Base-by-base conservation (phyloP, 805 yeast genomes). In the Komagataella pastoris region DNA sequence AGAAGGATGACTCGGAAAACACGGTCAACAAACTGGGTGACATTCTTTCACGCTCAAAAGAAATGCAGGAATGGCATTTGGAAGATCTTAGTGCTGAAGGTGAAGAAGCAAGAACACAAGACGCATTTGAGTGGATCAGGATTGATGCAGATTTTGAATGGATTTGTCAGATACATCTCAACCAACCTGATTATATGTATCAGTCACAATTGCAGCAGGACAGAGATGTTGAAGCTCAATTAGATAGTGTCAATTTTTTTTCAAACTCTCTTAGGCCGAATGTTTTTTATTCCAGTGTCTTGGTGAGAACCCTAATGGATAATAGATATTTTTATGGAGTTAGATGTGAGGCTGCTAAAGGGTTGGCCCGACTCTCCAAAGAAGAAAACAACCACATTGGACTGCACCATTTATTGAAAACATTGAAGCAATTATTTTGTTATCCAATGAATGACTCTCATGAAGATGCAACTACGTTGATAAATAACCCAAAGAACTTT, bases 71-170 rank as follows among this genome's bases (percentile, higher is more conserved):
- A 40, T 91, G 98, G 98, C 72, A 74, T 14, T 70, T 88, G 8
- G 72, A 77, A 1, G 95, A 88, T 47, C 81, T 87, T 78, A 70
- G 76, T 12, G 75, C 75, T 48, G 83, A 81, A 30, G 89, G 83
- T 50, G 90, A 82, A 54, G 89, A 83, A 46, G 69, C 70, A 46
- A 73, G 79, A 70, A 73, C 78, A 19, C 81, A 79, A 58, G 97
- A 91, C 59, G 97, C 97, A 0, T 93, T 89, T 66, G 99, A 93
- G 60, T 93, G 99, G 99, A 75, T 93, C 44, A 74, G 99, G 58
- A 87, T 91, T n/a, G 99, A 93, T 67, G 90, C 97, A 0, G 99
- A 93, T 64, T 86, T 84, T 60, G 99, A 93, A 64, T 93, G 99
- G 99, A 84, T 93, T 49, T 88, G 95, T 54, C 79, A 78, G 57